Conservation (phyloP, 139 green algal genomes). For the Tetratostichococcus sp. region DNA sequence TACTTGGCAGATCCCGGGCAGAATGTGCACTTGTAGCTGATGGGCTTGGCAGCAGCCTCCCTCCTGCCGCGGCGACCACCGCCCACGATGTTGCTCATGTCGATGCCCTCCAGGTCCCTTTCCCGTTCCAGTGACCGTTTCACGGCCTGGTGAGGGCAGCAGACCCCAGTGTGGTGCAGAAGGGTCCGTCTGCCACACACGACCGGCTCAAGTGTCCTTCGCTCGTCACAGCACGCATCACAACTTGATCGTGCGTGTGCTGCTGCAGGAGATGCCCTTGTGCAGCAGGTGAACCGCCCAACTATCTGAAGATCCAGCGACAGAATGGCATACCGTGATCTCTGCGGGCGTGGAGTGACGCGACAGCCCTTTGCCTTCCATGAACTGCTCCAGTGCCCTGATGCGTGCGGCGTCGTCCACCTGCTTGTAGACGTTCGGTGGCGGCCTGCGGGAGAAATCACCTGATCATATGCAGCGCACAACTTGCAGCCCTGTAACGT, state of each 20-base stretch:
- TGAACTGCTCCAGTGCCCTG: conserved; percentile 19
- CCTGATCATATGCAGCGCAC: too few relatives aligned
- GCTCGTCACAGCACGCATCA: too few relatives aligned
- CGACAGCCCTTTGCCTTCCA: conserved; percentile 29
- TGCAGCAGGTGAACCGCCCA: too few relatives aligned
- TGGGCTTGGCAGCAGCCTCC: conserved; percentile 20
- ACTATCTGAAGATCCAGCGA: too few relatives aligned
- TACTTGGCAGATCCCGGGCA: too few relatives aligned
- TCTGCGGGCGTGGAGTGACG: neutral
- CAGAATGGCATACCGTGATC: neutral
- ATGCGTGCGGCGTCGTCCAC: conserved; percentile 8
- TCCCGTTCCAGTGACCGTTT: conserved; percentile 39
- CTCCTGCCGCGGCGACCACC: conserved; percentile 29
- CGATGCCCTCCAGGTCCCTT: conserved; percentile 70
- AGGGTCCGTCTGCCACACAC: too few relatives aligned
- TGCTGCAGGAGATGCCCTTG: too few relatives aligned
- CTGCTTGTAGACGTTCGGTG: conserved; percentile 32
- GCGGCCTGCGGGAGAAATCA: neutral
- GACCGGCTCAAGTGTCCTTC: too few relatives aligned
- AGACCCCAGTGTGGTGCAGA: too few relatives aligned
- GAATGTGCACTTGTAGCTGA: conserved; percentile 15
- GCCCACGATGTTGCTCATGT: conserved; percentile 70
- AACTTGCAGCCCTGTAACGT: too few relatives aligned
- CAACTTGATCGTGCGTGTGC: too few relatives aligned
- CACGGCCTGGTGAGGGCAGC: conserved; percentile 14